Base-by-base conservation (phyloP, 2,329 filamentous ascomycete genomes). In the Aspergillus flavus region DNA sequence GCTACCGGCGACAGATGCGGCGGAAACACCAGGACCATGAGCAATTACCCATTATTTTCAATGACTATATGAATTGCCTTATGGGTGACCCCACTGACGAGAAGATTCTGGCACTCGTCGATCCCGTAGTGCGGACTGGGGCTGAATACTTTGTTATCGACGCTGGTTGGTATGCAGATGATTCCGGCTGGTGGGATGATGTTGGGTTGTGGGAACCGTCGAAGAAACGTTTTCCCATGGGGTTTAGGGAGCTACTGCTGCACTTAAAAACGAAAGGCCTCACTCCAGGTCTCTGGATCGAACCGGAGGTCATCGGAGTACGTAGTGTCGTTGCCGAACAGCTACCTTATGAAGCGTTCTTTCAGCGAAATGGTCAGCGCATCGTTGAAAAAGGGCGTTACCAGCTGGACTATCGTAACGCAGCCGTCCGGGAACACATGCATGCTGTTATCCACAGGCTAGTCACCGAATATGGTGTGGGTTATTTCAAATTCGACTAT, bases 21-120 rank as follows among this genome's bases (percentile, higher is more conserved):
- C 65, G 74, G 3, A 61, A 61, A 1, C 75, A 79, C 54, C 32
- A 30, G 0, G 76, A 79, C 60, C 72, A 76, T 56, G 59, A 70
- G 12, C 53, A 41, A 1, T 56, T 78, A 0, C 71, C 74, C 0
- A 69, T 79, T 39, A 74, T 79, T 26, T 79, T 78, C 68, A 79
- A 79, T 63, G 75, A 79, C 58, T 78, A 77, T 55, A 79, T 78
- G 76, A 79, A 78, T 62, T 79, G 76, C 45, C 68, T 78, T 4
- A 78, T 78, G 76, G 77, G 76, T 1, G 75, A 79, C 59, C 76
- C 76, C 0, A 71, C 70, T 10, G 73, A 76, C 19, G 64, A 76
- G 6, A 78, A 79, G 61, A 71, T 78, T 19, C 57, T 69, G 1
- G 69, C 75, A 0, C 63, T 78, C 1, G 26, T 78, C 7, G 67